phyloP scores from a whole-genome alignment of 345 rosid species.

The Citrus cavaleriei region DNA sequence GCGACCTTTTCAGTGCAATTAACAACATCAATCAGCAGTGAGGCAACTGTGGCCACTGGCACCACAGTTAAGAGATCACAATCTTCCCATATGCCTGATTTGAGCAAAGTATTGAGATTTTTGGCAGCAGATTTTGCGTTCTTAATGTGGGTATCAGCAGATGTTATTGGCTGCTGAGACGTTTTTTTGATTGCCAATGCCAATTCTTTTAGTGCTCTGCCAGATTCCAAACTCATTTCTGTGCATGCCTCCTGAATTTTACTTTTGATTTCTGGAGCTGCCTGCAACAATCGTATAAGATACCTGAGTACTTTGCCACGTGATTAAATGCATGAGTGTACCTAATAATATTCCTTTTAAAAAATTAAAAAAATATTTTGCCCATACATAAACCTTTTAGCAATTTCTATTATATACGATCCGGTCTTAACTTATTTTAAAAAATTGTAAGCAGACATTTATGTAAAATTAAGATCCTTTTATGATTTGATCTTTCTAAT shows the following conservation, averaged over 20 bases:
- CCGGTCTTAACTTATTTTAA: not conserved
- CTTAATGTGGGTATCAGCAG: slow-evolving; percentile 36
- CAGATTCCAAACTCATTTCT: slow-evolving; percentile 46
- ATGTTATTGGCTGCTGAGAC: slow-evolving; percentile 26
- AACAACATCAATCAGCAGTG: slow-evolving; percentile 50
- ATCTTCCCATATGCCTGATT: slow-evolving; percentile 40
- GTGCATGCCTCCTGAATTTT: slow-evolving; percentile 40
- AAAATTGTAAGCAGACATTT: not conserved
- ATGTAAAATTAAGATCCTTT: too few relatives aligned
- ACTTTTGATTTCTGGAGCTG: slow-evolving; percentile 30
- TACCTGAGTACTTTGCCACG: not conserved
- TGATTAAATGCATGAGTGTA: not conserved
- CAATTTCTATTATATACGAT: not conserved
- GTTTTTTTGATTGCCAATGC: slow-evolving; percentile 43
- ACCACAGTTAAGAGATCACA: slow-evolving; percentile 33
- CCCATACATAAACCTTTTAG: not conserved
- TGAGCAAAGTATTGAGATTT: slow-evolving; percentile 40
- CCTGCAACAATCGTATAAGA: slow-evolving; percentile 26
- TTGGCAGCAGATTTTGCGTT: slow-evolving; percentile 36
- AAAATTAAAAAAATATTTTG: too few relatives aligned
- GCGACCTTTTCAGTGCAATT: slow-evolving; percentile 43
- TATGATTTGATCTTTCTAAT: too few relatives aligned
- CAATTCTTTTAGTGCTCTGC: slow-evolving; percentile 53
- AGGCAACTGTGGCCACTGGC: slow-evolving; percentile 45
- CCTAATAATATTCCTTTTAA: not conserved